These are phyloP conservation scores for Turritis glabra DNA, from an alignment of 345 rosid genomes.

Conservation along the genomic window DNA sequence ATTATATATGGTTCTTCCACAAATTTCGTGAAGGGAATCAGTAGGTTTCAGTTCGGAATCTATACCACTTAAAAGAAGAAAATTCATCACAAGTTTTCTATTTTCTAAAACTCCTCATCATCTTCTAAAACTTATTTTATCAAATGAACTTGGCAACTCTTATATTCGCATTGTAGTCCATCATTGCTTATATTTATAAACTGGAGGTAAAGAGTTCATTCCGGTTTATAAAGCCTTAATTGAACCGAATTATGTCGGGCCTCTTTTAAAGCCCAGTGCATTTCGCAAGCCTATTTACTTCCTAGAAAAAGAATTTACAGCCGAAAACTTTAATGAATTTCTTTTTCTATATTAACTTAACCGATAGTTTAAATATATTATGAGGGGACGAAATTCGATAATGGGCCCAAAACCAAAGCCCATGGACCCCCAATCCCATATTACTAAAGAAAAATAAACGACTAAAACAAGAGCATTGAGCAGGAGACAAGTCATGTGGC, in stretches of 20 bases:
- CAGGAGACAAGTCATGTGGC: conserved; percentile 28
- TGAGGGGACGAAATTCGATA: not conserved
- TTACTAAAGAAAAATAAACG: not conserved
- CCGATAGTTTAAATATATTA: not conserved
- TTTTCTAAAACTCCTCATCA: not conserved
- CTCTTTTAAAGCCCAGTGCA: not conserved
- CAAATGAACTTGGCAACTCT: not conserved
- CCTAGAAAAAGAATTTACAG: no score
- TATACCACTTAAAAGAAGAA: not conserved
- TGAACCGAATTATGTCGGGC: not conserved
- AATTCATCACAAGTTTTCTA: not conserved
- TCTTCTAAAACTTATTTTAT: not conserved
- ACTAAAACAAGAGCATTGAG: not conserved
- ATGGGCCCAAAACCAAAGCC: conserved; percentile 4
- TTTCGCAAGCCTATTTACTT: not conserved
- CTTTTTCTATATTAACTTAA: no score
- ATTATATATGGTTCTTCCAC: not conserved
- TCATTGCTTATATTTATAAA: not conserved
- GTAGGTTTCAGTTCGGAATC: not conserved
- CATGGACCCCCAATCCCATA: conserved; percentile 1
- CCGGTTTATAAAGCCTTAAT: not conserved
- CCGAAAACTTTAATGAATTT: no score
- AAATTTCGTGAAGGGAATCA: not conserved
- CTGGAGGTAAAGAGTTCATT: not conserved
- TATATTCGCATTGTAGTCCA: not conserved